A percentile compares a stretch with the other conserved stretches of the same genome.
These are phyloP conservation scores for Quercus rubra DNA, from an alignment of 306 rosid genomes.

Conservation along the genomic window DNA sequence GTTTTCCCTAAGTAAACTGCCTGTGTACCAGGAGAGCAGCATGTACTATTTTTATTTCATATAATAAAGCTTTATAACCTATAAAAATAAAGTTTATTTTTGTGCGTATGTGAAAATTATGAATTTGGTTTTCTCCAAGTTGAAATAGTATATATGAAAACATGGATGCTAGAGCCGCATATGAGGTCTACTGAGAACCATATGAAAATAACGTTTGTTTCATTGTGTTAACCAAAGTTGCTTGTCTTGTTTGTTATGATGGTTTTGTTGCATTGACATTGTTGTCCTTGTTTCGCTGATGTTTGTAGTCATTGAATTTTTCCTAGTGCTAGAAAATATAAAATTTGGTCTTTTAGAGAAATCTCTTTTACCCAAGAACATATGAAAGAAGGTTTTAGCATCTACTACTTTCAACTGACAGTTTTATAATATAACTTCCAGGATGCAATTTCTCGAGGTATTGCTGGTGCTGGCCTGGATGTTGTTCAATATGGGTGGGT, in stretches of 20 bases:
- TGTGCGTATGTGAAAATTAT: no score
- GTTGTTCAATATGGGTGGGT: conserved; percentile 94
- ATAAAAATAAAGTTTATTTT: no score
- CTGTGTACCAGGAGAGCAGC: no score
- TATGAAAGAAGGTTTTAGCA: conserved; percentile 8
- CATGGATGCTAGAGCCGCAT: conserved; percentile 4
- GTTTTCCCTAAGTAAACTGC: no score
- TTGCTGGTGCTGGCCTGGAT: conserved; percentile 68
- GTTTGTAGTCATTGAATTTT: conserved; percentile 7
- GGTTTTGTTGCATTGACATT: background rate
- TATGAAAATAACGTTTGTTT: conserved; percentile 11
- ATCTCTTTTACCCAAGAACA: conserved; percentile 9
- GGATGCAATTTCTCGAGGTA: conserved; percentile 88
- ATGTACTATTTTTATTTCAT: no score
- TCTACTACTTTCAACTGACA: conserved; percentile 19
- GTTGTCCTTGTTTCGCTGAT: background rate
- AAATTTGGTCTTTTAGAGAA: conserved; percentile 8
- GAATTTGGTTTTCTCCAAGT: no score
- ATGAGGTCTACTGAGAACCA: conserved; percentile 1
- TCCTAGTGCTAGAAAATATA: conserved; percentile 11
- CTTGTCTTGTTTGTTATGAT: background rate
- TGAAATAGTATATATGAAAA: background rate
- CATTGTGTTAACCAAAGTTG: background rate
- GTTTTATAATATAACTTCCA: conserved; percentile 40
- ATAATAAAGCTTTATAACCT: no score